These are phyloP conservation scores for Citrullus amarus DNA, from an alignment of 306 rosid genomes.

Conservation along the genomic window DNA sequence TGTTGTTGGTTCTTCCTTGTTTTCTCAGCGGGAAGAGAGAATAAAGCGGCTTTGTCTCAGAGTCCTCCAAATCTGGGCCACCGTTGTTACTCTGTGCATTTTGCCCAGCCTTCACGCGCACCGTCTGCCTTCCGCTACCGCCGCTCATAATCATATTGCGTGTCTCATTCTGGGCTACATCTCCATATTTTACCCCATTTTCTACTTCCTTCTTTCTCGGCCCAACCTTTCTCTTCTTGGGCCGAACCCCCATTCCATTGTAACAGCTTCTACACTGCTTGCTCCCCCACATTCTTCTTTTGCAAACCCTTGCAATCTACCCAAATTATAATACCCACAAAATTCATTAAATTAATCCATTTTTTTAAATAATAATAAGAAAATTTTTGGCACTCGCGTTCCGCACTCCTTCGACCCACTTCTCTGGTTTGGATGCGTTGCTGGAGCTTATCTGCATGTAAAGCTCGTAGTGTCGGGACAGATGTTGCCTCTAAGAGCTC, in stretches of 20 bases:
- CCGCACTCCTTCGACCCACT: too few species aligned
- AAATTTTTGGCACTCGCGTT: too few species aligned
- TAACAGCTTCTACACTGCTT: too few species aligned
- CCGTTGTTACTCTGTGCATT: constrained; percentile 11
- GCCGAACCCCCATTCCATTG: not conserved
- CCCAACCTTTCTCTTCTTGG: not conserved
- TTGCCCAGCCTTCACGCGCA: not conserved
- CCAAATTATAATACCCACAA: too few species aligned
- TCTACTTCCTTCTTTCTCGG: not conserved
- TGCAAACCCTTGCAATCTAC: too few species aligned
- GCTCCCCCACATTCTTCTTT: too few species aligned
- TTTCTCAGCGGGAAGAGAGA: constrained; percentile 28
- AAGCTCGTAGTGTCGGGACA: too few species aligned
- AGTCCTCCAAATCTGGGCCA: constrained; percentile 66
- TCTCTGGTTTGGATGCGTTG: too few species aligned
- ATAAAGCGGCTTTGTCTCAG: constrained; percentile 30
- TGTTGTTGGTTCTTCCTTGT: not conserved
- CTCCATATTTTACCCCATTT: not conserved
- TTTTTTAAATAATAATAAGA: too few species aligned
- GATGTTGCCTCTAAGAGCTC: too few species aligned
- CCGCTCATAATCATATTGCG: constrained; percentile 3
- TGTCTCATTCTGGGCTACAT: not conserved
- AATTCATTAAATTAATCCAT: too few species aligned
- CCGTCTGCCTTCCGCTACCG: constrained; percentile 11
- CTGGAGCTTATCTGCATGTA: too few species aligned